phyloP scores from a whole-genome alignment of 2,329 filamentous ascomycete species.

The Talaromyces islandicus region DNA sequence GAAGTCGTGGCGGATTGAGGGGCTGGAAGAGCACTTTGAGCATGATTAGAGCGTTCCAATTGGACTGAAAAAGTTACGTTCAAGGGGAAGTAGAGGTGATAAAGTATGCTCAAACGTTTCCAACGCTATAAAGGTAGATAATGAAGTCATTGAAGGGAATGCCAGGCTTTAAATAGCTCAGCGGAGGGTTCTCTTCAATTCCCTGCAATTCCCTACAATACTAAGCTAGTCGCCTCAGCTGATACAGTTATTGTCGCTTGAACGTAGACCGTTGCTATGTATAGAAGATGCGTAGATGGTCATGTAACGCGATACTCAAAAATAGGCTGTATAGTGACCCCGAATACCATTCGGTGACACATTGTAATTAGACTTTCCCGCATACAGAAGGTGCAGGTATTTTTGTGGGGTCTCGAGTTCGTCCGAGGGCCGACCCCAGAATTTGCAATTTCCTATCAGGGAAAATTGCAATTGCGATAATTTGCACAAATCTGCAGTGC shows the following conservation, averaged over 20 bases:
- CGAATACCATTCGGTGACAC: background rate
- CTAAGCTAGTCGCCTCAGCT: background rate
- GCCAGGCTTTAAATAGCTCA: background rate
- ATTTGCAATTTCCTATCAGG: background rate
- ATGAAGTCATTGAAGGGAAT: background rate
- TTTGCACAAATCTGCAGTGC: background rate
- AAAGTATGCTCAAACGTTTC: background rate
- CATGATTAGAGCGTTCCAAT: background rate
- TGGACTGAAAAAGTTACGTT: background rate
- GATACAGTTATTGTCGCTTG: background rate
- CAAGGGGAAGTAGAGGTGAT: background rate
- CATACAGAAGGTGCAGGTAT: background rate
- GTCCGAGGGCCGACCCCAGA: too few relatives aligned
- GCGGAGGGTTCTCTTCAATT: background rate
- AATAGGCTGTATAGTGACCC: background rate
- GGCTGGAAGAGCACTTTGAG: conserved; percentile 5
- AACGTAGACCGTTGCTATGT: background rate
- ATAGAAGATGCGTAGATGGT: background rate
- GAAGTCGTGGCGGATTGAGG: background rate
- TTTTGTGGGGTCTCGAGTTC: background rate
- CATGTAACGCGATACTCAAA: background rate
- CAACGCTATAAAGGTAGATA: background rate
- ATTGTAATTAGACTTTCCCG: background rate
- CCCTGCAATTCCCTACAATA: background rate
- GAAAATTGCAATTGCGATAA: background rate